These are phyloP conservation scores for Phlyctochytrium arcticum DNA, from an alignment of 192 early-diverging fungal species.

Conservation along the genomic window DNA sequence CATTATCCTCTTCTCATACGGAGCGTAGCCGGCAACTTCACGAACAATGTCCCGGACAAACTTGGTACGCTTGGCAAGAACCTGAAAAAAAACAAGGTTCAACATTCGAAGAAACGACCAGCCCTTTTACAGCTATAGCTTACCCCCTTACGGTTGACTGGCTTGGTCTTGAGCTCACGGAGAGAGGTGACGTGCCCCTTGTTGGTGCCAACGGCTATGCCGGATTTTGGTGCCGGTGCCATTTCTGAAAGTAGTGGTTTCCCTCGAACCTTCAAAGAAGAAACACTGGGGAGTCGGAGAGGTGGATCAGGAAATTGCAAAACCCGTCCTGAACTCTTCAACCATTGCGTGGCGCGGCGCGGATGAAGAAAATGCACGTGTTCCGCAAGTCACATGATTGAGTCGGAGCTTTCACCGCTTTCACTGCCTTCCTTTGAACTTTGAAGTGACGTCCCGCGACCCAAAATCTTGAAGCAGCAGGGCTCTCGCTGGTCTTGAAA, in stretches of 20 bases:
- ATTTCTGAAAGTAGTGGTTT: not conserved
- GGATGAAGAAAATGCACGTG: not conserved
- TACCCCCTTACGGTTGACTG: constrained; percentile 79
- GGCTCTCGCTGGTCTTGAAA: too few species aligned
- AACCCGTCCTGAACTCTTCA: too few species aligned
- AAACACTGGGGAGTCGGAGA: not conserved
- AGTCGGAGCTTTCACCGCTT: too few species aligned
- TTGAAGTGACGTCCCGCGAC: too few species aligned
- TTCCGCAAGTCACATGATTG: not conserved
- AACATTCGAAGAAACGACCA: too few species aligned
- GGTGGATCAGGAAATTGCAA: too few species aligned
- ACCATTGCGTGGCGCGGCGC: too few species aligned
- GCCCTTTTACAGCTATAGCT: too few species aligned
- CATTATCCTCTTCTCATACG: constrained; percentile 99
- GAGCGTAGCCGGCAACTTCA: constrained; percentile 96
- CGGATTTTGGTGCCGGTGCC: constrained; percentile 55
- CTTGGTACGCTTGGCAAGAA: constrained; percentile 70
- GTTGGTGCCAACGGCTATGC: constrained; percentile 88
- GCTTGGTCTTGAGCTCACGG: constrained; percentile 64
- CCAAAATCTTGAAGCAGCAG: too few species aligned
- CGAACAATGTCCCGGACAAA: constrained; percentile 94
- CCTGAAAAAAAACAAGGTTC: too few species aligned
- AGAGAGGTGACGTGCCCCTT: constrained; percentile 86
- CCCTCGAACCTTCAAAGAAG: not conserved
- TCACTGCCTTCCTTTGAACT: too few species aligned